Conservation (phyloP, 1,139 yeast species). For the Taiozyma sp. region DNA sequence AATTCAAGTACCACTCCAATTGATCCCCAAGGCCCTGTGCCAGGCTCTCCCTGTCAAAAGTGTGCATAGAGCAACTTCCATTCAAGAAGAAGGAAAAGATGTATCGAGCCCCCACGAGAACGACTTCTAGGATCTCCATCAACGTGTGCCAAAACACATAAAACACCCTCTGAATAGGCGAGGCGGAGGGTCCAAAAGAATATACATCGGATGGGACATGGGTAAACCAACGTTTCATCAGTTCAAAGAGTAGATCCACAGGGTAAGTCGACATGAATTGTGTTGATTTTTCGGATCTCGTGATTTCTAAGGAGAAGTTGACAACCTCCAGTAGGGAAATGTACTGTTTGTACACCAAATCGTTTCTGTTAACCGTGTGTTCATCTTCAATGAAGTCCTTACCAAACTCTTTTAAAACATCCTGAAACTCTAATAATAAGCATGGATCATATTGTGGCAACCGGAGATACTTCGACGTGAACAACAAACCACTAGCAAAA, state of each 20-base stretch:
- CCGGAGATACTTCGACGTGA: slow-evolving; percentile 15
- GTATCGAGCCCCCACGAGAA: slow-evolving; percentile 16
- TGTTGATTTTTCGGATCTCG: slow-evolving; percentile 8
- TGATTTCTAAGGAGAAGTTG: slow-evolving; percentile 4
- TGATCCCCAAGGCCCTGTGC: slow-evolving; percentile 7
- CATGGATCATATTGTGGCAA: slow-evolving; percentile 16
- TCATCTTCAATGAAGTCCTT: slow-evolving; percentile 7
- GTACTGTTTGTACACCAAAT: slow-evolving; percentile 6
- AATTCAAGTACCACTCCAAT: slow-evolving; percentile 12
- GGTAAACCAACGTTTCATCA: slow-evolving; percentile 14
- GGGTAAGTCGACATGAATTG: slow-evolving; percentile 16
- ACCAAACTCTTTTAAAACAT: slow-evolving; percentile 15
- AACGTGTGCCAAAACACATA: slow-evolving; percentile 17
- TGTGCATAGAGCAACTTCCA: slow-evolving; percentile 13
- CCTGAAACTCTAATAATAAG: slow-evolving; percentile 13
- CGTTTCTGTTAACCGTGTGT: slow-evolving; percentile 9
- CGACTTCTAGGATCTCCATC: slow-evolving; percentile 11
- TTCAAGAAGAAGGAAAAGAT: slow-evolving; percentile 17
- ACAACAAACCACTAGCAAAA: slow-evolving; percentile 15
- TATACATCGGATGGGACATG: slow-evolving; percentile 15
- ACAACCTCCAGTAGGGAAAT: slow-evolving; percentile 7
- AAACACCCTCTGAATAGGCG: slow-evolving; percentile 11
- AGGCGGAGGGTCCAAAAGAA: slow-evolving; percentile 9
- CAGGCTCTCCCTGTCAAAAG: slow-evolving; percentile 9
- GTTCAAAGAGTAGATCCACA: slow-evolving; percentile 11